phyloP scores from a whole-genome alignment of 2,329 filamentous ascomycete species.

The Plectosphaerella cucumerina region DNA sequence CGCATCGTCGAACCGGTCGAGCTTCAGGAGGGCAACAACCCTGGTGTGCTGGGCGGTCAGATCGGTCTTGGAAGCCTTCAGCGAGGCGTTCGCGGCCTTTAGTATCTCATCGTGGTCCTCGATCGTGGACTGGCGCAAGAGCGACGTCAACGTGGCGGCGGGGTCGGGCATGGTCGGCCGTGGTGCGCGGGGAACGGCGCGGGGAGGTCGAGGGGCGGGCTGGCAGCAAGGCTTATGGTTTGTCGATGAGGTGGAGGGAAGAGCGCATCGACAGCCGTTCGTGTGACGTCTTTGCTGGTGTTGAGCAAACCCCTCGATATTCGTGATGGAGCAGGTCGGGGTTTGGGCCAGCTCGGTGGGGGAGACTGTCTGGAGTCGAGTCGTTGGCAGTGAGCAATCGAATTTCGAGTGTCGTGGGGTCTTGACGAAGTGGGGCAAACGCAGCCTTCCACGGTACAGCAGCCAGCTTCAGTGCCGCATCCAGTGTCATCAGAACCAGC shows the following conservation, averaged over 20 bases:
- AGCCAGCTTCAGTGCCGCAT: no score
- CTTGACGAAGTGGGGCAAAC: background rate
- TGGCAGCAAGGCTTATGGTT: no score
- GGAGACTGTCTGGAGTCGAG: background rate
- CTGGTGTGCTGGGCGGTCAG: slow-evolving; percentile 62
- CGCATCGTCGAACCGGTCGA: slow-evolving; percentile 79
- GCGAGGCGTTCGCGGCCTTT: slow-evolving; percentile 55
- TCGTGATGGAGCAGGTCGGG: no score
- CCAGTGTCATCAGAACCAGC: no score
- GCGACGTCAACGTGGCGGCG: slow-evolving; percentile 46
- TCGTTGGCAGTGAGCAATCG: background rate
- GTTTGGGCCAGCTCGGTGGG: no score
- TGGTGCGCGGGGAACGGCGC: background rate
- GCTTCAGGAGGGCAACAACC: slow-evolving; percentile 71
- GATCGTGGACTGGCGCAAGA: slow-evolving; percentile 52
- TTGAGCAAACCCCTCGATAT: no score
- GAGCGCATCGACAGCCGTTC: no score
- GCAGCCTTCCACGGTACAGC: no score
- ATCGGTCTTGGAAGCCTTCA: slow-evolving; percentile 58
- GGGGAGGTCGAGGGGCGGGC: no score
- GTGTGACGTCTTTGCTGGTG: no score
- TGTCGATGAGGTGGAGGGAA: no score
- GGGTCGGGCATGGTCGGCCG: slow-evolving; percentile 35
- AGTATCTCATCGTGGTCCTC: slow-evolving; percentile 73
- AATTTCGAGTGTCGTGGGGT: slow-evolving; percentile 1